Base-by-base conservation (phyloP, 1,139 yeast species). In the Candida mesenterica region DNA sequence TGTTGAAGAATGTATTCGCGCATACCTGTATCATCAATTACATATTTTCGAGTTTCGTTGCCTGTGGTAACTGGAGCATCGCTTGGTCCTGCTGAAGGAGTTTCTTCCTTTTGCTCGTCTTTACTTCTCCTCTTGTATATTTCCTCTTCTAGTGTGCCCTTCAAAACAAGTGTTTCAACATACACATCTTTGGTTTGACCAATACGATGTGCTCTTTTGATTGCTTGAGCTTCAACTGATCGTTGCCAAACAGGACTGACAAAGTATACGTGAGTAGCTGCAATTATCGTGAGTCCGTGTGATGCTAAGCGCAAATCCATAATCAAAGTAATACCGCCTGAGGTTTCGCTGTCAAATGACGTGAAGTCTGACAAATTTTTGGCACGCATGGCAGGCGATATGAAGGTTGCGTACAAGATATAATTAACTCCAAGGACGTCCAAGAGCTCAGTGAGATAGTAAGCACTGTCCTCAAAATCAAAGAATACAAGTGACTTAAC, bases 241-340 rank as follows among this genome's bases (percentile, higher is more conserved):
- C 79, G 68, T 45, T 72, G 76, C 88, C 89, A 82, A 2, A 82
- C 81, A 0, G 89, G 89, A 44, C 73, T 79, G 10, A 81, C 64
- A 46, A 82, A 81, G 47, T 79, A 82, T 3, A 82, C 85, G 36
- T 78, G 67, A 0, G 87, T 78, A 3, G 89, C 89, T 1, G 81
- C 69, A 15, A 79, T 75, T 5, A 82, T 78, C 1, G 85, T 80
- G 34, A 82, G 55, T 0, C 90, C 90, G 59, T 81, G 87, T 0
- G 89, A 68, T 0, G 89, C 89, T 36, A 82, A 54, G 42, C 75
- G 69, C 35, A 82, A 60, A 50, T 82, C 88, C 89, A 82, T 82
- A 2, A 82, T 62, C 38, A 82, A 59, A 1, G 75, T 62, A 3
- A 73, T 56, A 1, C 82, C 80, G 7, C 75, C 78, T 13, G 15